phyloP scores from a whole-genome alignment of 106 monocot species.

The Agapanthus africanus region DNA sequence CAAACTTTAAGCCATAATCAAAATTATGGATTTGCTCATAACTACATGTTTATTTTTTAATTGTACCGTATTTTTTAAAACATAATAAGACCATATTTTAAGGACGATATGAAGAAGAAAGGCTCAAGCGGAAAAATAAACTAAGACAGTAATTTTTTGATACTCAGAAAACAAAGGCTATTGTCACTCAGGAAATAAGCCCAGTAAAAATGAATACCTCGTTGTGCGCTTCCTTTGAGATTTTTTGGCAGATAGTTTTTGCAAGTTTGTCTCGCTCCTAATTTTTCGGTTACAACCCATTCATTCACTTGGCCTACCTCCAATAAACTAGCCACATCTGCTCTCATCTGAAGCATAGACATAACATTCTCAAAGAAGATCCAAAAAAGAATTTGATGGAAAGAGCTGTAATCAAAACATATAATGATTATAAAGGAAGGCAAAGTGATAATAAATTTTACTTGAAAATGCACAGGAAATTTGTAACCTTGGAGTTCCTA shows the following conservation, averaged over 20 bases:
- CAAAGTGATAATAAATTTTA: not conserved
- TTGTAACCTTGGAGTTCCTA: slow-evolving; percentile 28
- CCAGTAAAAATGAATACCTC: slow-evolving; percentile 4
- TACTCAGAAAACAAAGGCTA: not conserved
- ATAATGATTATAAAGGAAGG: not conserved
- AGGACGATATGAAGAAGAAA: not conserved
- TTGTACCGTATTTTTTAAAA: not conserved
- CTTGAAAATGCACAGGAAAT: not conserved
- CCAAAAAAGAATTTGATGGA: slow-evolving; percentile 30
- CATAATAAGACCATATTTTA: not conserved
- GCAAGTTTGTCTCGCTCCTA: slow-evolving; percentile 16
- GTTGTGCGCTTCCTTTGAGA: slow-evolving; percentile 10
- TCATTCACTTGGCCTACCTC: slow-evolving; percentile 31
- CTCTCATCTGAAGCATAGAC: slow-evolving; percentile 33
- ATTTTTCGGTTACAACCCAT: slow-evolving; percentile 42
- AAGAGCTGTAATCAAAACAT: slow-evolving; percentile 11
- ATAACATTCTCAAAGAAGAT: slow-evolving; percentile 40
- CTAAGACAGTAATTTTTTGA: not conserved
- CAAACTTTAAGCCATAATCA: not conserved
- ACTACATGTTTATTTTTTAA: no score
- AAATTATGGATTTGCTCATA: not conserved
- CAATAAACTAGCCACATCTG: slow-evolving; percentile 19
- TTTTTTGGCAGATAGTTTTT: slow-evolving; percentile 3
- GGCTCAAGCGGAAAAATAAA: not conserved
- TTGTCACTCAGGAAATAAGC: not conserved